Percentiles rank a stretch among this genome's conserved stretches.
Evolutionary conservation across 2,329 filamentous ascomycete species (phyloP).

Genomic region (Volutella citrinella): DNA sequence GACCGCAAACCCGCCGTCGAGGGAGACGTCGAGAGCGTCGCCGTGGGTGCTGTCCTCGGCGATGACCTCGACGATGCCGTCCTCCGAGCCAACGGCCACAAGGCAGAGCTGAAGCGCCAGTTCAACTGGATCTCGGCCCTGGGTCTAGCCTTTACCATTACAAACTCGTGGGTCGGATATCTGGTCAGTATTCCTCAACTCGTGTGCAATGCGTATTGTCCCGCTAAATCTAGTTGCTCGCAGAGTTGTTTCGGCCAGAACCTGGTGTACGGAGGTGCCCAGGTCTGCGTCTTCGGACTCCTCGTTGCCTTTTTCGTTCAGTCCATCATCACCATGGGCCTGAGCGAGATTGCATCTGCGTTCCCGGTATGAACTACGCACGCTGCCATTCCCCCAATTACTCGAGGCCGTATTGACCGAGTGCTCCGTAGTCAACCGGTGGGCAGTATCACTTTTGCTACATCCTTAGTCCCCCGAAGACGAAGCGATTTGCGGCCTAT

Average conservation of each 20-base stretch:
- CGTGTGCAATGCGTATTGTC: no score
- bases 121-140: conserved; percentile 12
- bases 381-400: no score
- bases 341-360: conserved; percentile 11
- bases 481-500: conserved; percentile 8
- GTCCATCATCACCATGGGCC: conserved; percentile 8
- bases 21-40: conserved; percentile 4
- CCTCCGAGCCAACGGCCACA: conserved; percentile 10
- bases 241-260: conserved; percentile 13
- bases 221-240: no score
- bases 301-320: conserved; percentile 9
- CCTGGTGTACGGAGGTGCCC: conserved; percentile 10
- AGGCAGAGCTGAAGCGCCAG: conserved; percentile 7
- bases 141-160: conserved; percentile 11
- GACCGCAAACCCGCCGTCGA: conserved; percentile 1
- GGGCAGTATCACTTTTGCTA: conserved; percentile 13
- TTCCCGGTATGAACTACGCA: conserved; percentile 6
- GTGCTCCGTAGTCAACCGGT: conserved; percentile 6
- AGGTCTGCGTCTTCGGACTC: conserved; percentile 6
- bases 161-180: conserved; percentile 12
- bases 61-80: conserved; percentile 9
- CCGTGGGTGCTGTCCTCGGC: conserved; percentile 3
- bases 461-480: conserved; percentile 8
- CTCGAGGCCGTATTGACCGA: background rate
- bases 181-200: no score